Evolutionary conservation across 2,329 filamentous ascomycete species (phyloP).

Genomic region (Botrytis hyacinthi): DNA sequence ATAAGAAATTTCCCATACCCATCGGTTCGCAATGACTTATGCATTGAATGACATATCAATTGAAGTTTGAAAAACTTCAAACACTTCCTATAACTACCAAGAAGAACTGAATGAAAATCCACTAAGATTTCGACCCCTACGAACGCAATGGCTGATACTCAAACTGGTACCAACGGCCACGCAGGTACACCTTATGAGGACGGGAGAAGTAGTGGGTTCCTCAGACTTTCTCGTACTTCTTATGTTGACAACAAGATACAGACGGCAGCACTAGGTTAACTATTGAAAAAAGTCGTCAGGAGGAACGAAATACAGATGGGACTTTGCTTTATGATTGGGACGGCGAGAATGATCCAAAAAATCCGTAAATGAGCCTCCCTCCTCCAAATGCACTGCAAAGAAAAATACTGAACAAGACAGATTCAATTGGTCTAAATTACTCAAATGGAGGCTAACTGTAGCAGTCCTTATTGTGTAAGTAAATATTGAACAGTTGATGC

Average conservation of each 20-base stretch:
- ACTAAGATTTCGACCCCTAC: neutral
- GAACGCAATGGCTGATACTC: neutral
- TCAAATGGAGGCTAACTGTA: slow-evolving; percentile 12
- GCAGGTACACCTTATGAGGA: neutral
- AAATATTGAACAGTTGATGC: neutral
- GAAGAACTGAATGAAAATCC: neutral
- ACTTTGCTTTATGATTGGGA: slow-evolving; percentile 9
- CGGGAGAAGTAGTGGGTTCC: neutral
- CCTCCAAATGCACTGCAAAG: neutral
- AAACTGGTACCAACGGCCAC: neutral
- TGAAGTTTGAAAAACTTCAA: neutral
- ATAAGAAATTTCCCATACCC: neutral
- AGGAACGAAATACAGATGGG: slow-evolving; percentile 10
- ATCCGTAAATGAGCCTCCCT: neutral
- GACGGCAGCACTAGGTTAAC: neutral
- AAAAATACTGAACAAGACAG: neutral
- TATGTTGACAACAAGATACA: neutral
- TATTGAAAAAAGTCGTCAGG: neutral
- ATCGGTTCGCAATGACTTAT: neutral
- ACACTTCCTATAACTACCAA: neutral
- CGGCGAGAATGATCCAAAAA: slow-evolving; percentile 6
- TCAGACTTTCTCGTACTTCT: neutral
- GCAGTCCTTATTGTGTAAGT: slow-evolving; percentile 9
- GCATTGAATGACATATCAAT: too few relatives aligned
- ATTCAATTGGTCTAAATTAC: slow-evolving; percentile 6